Conservation (phyloP, 257 asterid species). For the Sherardia arvensis region DNA sequence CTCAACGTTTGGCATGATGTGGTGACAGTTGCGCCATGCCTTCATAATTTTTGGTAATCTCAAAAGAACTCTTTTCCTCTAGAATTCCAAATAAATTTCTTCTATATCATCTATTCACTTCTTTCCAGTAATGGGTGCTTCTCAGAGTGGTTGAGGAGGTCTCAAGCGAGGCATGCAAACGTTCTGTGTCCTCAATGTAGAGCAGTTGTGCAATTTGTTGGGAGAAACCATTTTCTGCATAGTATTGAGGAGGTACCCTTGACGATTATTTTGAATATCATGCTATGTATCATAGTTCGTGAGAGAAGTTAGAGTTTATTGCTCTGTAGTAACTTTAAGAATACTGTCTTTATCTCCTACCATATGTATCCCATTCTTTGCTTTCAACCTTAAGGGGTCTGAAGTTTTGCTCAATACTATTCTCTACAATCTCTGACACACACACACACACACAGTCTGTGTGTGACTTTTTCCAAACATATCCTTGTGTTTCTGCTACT, state of each 20-base stretch:
- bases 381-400: neutral
- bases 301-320: neutral
- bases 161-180: slow-evolving; percentile 54
- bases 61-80: neutral
- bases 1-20: slow-evolving; percentile 92
- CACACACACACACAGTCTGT: neutral
- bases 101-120: slow-evolving; percentile 11
- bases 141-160: slow-evolving; percentile 96
- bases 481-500: neutral
- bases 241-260: slow-evolving; percentile 71
- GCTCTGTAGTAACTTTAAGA: neutral
- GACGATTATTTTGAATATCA: neutral
- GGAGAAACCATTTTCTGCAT: slow-evolving; percentile 86
- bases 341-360: neutral
- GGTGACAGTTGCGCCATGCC: slow-evolving; percentile 95
- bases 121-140: slow-evolving; percentile 89
- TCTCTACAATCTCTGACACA: neutral
- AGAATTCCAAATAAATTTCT: neutral
- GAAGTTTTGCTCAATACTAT: neutral
- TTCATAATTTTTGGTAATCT: slow-evolving; percentile 85
- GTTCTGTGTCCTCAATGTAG: slow-evolving; percentile 93
- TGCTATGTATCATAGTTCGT: neutral
- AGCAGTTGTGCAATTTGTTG: slow-evolving; percentile 86
- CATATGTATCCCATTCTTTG: neutral
- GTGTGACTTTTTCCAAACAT: neutral